A percentile compares a stretch with the other conserved stretches of the same genome.
phyloP scores from a whole-genome alignment of 2,329 filamentous ascomycete genomes.

The Colletotrichum agaves region DNA sequence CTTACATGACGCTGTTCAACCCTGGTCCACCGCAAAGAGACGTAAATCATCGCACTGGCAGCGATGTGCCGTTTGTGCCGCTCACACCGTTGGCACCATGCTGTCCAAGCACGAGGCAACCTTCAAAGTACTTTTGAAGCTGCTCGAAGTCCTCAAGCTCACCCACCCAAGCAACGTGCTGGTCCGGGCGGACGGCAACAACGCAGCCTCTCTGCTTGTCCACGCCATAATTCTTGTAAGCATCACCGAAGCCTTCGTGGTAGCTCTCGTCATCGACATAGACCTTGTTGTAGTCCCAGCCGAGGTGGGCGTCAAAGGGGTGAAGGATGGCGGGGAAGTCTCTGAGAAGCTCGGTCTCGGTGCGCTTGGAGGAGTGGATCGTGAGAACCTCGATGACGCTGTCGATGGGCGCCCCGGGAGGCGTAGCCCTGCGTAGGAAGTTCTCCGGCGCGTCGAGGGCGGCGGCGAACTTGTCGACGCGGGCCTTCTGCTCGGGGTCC shows the following conservation, averaged over 20 bases:
- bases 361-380: constrained; percentile 65
- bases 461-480: constrained; percentile 59
- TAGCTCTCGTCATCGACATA: constrained; percentile 65
- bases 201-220: constrained; percentile 64
- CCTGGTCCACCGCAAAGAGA: neutral
- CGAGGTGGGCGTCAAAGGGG: constrained; percentile 56
- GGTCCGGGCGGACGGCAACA: constrained; percentile 73
- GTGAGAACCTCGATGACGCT: constrained; percentile 63
- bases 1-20: neutral
- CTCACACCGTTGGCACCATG: neutral
- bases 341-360: constrained; percentile 57
- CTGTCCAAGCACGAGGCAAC: constrained; percentile 38
- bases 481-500: constrained; percentile 51
- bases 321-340: constrained; percentile 62
- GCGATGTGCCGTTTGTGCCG: neutral
- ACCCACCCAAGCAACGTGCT: constrained; percentile 65
- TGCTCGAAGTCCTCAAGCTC: constrained; percentile 50
- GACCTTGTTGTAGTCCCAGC: constrained; percentile 68
- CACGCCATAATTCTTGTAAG: constrained; percentile 69
- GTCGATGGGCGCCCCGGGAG: constrained; percentile 40
- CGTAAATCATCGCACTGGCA: neutral
- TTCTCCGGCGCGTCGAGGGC: constrained; percentile 45
- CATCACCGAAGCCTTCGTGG: constrained; percentile 61
- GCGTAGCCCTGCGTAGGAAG: constrained; percentile 45
- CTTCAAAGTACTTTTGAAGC: constrained; percentile 49